Conservation (phyloP, 768 basidiomycete genomes). For the Podaxis sp. region DNA sequence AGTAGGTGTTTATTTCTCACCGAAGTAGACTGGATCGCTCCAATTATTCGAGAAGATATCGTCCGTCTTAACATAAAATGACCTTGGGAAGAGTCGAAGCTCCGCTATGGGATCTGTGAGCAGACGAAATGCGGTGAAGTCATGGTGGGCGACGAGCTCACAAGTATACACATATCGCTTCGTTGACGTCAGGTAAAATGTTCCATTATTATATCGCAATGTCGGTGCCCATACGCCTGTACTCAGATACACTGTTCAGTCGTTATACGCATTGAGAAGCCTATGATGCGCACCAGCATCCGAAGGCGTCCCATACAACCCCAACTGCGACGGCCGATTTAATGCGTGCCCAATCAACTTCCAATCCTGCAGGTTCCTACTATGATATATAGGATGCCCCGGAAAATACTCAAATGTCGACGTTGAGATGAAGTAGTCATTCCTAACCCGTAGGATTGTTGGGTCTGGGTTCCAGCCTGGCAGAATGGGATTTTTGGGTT, state of each 20-base stretch:
- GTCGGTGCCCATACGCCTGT: slow-evolving; percentile 36
- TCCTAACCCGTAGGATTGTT: slow-evolving; percentile 35
- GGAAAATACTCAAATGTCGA: slow-evolving; percentile 42
- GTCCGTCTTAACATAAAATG: slow-evolving; percentile 38
- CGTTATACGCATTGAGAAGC: not conserved
- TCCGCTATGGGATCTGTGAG: slow-evolving; percentile 25
- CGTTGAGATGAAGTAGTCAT: slow-evolving; percentile 39
- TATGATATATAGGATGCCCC: slow-evolving; percentile 43
- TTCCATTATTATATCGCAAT: slow-evolving; percentile 35
- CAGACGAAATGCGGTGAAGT: not conserved
- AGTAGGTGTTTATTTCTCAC: slow-evolving; percentile 17
- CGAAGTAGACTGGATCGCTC: slow-evolving; percentile 43
- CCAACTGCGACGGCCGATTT: slow-evolving; percentile 35
- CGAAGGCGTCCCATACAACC: slow-evolving; percentile 35
- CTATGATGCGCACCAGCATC: slow-evolving; percentile 30
- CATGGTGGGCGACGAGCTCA: slow-evolving; percentile 16
- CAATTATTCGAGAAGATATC: slow-evolving; percentile 39
- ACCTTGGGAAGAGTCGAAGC: slow-evolving; percentile 36
- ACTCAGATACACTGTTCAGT: not conserved
- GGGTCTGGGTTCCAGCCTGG: slow-evolving; percentile 45
- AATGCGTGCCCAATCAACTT: slow-evolving; percentile 37
- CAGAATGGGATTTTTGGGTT: slow-evolving; percentile 35
- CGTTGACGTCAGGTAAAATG: slow-evolving; percentile 36
- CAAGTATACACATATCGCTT: slow-evolving; percentile 40
- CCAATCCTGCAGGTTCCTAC: slow-evolving; percentile 36